Evolutionary conservation across 306 rosid species (phyloP), one percentile per base, ranked within the genome.

Genomic region (Vigna trinervia): DNA sequence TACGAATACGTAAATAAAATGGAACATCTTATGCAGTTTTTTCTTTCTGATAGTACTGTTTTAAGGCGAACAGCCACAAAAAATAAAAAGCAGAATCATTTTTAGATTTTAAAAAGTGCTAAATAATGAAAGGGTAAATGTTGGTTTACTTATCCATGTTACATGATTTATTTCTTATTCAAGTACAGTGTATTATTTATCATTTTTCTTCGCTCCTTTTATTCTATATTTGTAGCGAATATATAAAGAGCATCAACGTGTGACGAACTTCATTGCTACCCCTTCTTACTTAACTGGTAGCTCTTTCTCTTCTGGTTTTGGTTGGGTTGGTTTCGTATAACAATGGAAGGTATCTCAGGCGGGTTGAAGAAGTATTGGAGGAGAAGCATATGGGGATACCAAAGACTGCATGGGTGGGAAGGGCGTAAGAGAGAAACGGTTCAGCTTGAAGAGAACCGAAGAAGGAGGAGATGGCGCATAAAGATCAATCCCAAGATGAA

Each of bases 321-420:
- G 0, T 39, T 39, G 10, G 12, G 36, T 32, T 22, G 6, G 41
- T 15, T 50, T 26, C 3, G 3, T 26, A 26, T 26, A 26, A 26
- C 28, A 26, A 26, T 26, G 96, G 92, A 90, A 80, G 87, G 90
- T 3, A 75, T 89, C n/a, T 83, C 89, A 9, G 75, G 75, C 59
- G 85, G 88, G 5, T 53, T 89, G 20, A 85, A 79, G 50, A 68
- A 85, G 54, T 90, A 84, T 70, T 92, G 89, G 90, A 73, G 67
- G 61, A 84, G 84, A 63, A 89, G 70, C 65, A 12, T 65, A 39
- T 0, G n/a, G 71, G 83, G 86, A 22, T 89, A 92, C 84, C 66
- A 76, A 76, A 88, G 81, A 65, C 30, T 92, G 36, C 38, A 66
- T 13, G 87, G 76, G 12, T 59, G 86, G 1, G 82, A 62, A 13